Base-by-base conservation (phyloP, 441 rosid genomes). In the Sinapis alba region DNA sequence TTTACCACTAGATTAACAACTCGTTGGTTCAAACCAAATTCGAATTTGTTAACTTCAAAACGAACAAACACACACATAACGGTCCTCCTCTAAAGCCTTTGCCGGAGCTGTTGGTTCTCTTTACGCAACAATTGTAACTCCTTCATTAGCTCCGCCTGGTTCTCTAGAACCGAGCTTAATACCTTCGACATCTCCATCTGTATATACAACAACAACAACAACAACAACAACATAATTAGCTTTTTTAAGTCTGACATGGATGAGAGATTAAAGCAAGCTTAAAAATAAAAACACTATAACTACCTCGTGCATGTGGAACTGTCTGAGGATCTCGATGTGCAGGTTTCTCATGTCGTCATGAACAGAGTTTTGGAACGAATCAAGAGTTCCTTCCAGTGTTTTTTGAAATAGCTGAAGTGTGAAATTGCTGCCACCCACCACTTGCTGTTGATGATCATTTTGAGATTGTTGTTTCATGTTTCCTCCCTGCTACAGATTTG, bases 231-330 rank as follows among this genome's bases (percentile, higher is more conserved):
- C 5, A 62, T 0, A 9, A 9, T 8, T 7, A 68, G 4, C 15
- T 59, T 28, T n/a, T n/a, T 61, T 54, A 54, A 24, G 54, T 54
- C 65, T n/a, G 32, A 60, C 50, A 51, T 6, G 65, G 59, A 41
- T 27, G 36, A 28, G n/a, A n/a, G 23, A 54, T 6, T 11, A 62
- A 7, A 50, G 34, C 6, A 41, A 72, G 61, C 32, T 18, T 12
- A 58, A 8, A 3, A 43, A 13, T 56, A 9, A 16, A 50, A 41
- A 41, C 47, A n/a, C 69, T 41, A 41, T 38, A 38, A 38, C 3
- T 84, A 91, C 99, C 96, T 91, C 94, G 74, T 91, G 97, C 91
- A 89, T 83, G 71, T 96, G 99, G 78, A 90, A 96, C 74, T 93
- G 97, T 78, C 98, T 82, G 23, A 93, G 86, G 63, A 96, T 83